Evolutionary conservation across 768 basidiomycete genomes (phyloP), one percentile per base, ranked within the genome.

Genomic region (Daedaleopsis sinensis): DNA sequence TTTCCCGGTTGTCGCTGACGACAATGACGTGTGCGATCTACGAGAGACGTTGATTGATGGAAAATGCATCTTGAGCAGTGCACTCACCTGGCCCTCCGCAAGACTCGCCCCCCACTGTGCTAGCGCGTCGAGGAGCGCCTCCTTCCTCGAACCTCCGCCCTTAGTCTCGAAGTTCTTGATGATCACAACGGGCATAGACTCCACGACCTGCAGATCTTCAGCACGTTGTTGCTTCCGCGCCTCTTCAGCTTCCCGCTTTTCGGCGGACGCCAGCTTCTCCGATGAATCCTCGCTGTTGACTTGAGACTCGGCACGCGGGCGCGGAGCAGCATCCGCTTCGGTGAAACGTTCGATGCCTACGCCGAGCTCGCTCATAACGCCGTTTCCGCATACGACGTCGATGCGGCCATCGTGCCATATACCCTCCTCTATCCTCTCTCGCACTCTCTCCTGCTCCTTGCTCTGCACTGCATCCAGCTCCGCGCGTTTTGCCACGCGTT

Each of bases 21-120:
- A 98, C 86, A 51, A 99, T 79, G 49, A 97, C 94, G 73, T 98
- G 96, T 0, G 96, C 96, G 58, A 93, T 79, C 92, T 94, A 62
- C 23, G 32, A 23, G 21, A 49, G 23, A 12, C 46, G 2, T 27
- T 42, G 13, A 7, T 51, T 36, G 42, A 55, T 24, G 37, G 12
- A 8, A 64, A 10, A 11, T 18, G 12, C 11, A 12, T 3, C 27
- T 32, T 32, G 27, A 7, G 7, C 27, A 32, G 3, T 7, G 3
- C 27, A 43, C 57, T 47, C 58, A 92, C 93, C 78, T 89, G 84
- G 65, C 87, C 91, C 70, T 97, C 93, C 0, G 88, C 86, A 48
- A 98, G 76, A 11, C 78, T 80, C 0, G 92, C 93, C 2, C 86
- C 89, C 96, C 96, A 99, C 56, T 89, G 85, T 0, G 91, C 82